Base-by-base conservation (phyloP, 139 green algal species). In the Chlamydomonas schloesseri region DNA sequence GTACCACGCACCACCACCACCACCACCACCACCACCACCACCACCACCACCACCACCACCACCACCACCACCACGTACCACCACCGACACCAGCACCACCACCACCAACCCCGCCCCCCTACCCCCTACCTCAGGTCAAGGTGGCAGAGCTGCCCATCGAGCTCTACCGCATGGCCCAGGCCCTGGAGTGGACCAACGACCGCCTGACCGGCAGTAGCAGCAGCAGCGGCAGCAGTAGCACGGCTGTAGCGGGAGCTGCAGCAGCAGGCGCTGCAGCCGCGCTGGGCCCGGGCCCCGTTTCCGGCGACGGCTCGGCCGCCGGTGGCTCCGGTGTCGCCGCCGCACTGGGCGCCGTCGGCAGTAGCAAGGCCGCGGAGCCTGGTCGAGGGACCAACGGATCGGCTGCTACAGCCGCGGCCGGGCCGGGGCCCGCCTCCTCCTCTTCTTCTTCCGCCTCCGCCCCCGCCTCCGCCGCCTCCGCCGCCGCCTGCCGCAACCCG, bases 91-190 rank as follows among this genome's bases (percentile, higher is more conserved):
- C n/a, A n/a, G n/a, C n/a, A n/a, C n/a, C n/a, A n/a, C n/a, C n/a
- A n/a, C n/a, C n/a, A n/a, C n/a, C n/a, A n/a, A n/a, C n/a, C 34
- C 33, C 71, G 6, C 13, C 46, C 24, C 28, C 28, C 24, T 37
- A 36, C 28, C 71, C 3, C 68, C 9, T 17, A 20, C 5, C 78
- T 3, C 93, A 96, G 92, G 83, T 96, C 70, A 96, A 96, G 91
- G 91, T 97, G 24, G 94, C 89, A 15, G 94, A 96, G 87, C 89
- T 97, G 68, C 93, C 94, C 2, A 82, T 97, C 53, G 94, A 97
- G 87, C 88, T 86, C 46, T 95, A 92, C 89, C 89, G 94, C 69
- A 93, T 97, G 91, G 88, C 94, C 72, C 94, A 95, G 82, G 83
- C 89, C 6, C 88, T 96, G 15, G 94, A 96, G 86, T 95, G 92